Evolutionary conservation across 106 monocot species (phyloP).

Genomic region (Dendrobium catenatum): DNA sequence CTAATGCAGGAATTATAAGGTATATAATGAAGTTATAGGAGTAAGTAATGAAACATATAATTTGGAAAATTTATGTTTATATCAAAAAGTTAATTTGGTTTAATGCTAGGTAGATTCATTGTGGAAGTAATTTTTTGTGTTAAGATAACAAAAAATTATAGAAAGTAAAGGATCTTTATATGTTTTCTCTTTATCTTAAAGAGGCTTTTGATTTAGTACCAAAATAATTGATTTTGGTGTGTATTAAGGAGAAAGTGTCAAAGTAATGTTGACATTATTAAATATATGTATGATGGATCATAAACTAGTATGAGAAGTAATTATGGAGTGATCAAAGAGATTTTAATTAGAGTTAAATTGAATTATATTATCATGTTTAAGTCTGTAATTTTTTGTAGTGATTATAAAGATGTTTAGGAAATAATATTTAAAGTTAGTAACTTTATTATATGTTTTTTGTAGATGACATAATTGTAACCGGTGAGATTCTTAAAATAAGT

Average conservation of each 20-base stretch:
- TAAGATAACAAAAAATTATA: background rate
- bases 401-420: too few species aligned
- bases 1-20: background rate
- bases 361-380: too few species aligned
- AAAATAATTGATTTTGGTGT: background rate
- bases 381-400: too few species aligned
- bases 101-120: background rate
- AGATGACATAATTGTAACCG: too few species aligned
- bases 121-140: background rate
- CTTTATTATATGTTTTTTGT: too few species aligned
- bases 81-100: background rate
- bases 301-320: too few species aligned
- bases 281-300: too few species aligned
- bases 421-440: too few species aligned
- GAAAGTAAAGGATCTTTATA: background rate
- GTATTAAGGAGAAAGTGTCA: background rate
- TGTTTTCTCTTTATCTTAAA: background rate
- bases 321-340: too few species aligned
- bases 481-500: too few species aligned
- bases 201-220: background rate
- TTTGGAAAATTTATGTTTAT: background rate
- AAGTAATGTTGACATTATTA: too few species aligned
- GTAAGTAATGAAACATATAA: background rate
- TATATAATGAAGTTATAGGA: background rate
- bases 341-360: too few species aligned